These are phyloP conservation scores for Aureobasidium subglaciale DNA, from an alignment of 2,329 filamentous ascomycete species.

Conservation along the genomic window DNA sequence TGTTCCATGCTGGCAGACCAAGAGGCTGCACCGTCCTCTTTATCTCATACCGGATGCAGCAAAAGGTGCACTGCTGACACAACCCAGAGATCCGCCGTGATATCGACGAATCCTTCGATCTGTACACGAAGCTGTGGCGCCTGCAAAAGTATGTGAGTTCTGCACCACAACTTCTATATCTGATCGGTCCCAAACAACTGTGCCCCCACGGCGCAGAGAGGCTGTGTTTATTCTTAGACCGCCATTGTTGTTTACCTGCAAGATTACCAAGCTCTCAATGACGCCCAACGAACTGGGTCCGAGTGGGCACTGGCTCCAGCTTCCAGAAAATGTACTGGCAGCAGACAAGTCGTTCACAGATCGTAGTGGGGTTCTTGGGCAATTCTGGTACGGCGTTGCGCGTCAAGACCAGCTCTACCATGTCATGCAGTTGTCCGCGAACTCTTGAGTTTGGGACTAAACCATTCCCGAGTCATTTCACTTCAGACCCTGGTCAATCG, in stretches of 20 bases:
- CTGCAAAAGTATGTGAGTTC: constrained; percentile 5
- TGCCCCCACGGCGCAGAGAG: not conserved
- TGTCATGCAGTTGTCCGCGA: constrained; percentile 13
- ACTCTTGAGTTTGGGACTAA: constrained; percentile 12
- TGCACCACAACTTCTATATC: not conserved
- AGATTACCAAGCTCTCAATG: constrained; percentile 9
- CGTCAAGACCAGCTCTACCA: not conserved
- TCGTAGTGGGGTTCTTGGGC: not conserved
- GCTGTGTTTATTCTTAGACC: constrained; percentile 13
- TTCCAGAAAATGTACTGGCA: not conserved
- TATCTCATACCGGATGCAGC: constrained; percentile 1
- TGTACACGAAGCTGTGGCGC: not conserved
- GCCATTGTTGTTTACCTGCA: not conserved
- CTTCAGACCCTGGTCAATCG: constrained; percentile 3
- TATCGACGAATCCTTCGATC: not conserved
- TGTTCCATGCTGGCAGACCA: constrained; percentile 2
- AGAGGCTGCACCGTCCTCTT: not conserved
- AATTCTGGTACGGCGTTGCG: constrained; percentile 1
- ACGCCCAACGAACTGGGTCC: constrained; percentile 4
- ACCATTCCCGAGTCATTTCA: not conserved
- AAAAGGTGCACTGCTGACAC: constrained; percentile 5
- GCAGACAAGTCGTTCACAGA: not conserved
- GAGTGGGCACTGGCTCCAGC: not conserved
- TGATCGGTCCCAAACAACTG: constrained; percentile 2
- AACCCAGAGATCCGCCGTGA: not conserved